These are phyloP conservation scores for Phytophthora sansomeana DNA, from an alignment of 352 stramenopile species.

Conservation along the genomic window DNA sequence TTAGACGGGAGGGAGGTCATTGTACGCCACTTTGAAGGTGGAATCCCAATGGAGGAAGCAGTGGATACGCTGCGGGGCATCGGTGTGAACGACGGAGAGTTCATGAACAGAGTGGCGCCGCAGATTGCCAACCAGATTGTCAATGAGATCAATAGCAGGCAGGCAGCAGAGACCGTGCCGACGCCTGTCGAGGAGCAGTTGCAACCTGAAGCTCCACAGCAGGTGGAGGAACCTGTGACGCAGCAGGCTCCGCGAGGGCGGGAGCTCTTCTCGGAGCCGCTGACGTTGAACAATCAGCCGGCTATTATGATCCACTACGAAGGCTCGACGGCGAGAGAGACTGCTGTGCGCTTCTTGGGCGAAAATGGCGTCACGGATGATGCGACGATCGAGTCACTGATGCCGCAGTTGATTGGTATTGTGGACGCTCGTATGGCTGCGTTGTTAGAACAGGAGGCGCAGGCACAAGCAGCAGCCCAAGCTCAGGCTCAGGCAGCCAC, in stretches of 20 bases:
- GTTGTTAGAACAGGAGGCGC: conserved; percentile 48
- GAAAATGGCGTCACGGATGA: conserved; percentile 65
- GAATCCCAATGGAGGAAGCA: conserved; percentile 66
- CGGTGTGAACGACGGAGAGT: conserved; percentile 53
- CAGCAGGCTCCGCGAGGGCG: conserved; percentile 26
- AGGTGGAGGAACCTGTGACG: conserved; percentile 10
- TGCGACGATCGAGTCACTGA: conserved; percentile 43
- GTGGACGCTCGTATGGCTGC: conserved; percentile 63
- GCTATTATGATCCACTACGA: conserved; percentile 72
- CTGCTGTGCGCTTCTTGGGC: conserved; percentile 62
- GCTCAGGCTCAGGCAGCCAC: conserved; percentile 10
- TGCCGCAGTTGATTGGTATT: conserved; percentile 66
- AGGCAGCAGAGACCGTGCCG: conserved; percentile 1
- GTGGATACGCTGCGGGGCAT: conserved; percentile 53
- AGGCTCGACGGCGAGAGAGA: conserved; percentile 63
- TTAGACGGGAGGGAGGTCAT: conserved; percentile 59
- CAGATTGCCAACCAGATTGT: conserved; percentile 73
- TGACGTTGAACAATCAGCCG: conserved; percentile 61
- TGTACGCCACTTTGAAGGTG: conserved; percentile 74
- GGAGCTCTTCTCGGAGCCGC: conserved; percentile 75
- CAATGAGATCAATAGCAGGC: conserved; percentile 46
- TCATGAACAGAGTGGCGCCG: conserved; percentile 60
- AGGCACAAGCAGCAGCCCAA: conserved; percentile 8
- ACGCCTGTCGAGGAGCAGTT: too few species aligned
- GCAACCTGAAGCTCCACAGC: conserved; percentile 9